Base-by-base conservation (phyloP, 768 basidiomycete genomes). In the Ramaria sp. region DNA sequence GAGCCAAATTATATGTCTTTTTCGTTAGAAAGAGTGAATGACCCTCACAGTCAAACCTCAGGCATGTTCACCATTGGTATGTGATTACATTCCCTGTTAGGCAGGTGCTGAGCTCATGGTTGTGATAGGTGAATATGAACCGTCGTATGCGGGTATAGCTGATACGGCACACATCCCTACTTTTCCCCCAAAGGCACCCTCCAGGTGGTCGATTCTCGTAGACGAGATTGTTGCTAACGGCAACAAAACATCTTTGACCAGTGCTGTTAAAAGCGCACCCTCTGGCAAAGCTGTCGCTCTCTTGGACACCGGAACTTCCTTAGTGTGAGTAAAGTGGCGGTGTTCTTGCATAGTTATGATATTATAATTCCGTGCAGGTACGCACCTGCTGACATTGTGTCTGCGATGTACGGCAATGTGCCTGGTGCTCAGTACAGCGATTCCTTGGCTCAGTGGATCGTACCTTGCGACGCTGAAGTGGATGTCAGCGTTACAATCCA, bases 1-100 rank as follows among this genome's bases (percentile, higher is more conserved):
- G 78, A 85, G 62, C 85, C 87, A 45, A 92, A 91, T 61, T 92
- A 80, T 65, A 83, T 92, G 59, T 79, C 87, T 0, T 84, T 92
- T 61, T 74, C 84, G 0, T 71, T 92, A 25, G 79, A 85, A 61
- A 71, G 87, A 51, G 76, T 72, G 42, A 70, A 73, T 9, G 74
- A 84, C 37, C 59, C 65, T n/a, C 64, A 63, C 8, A 75, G 76
- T 57, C 77, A 77, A 28, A 73, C 85, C 2, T 69, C 80, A 58
- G 88, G 90, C 1, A 79, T 70, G 30, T 83, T 92, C 64, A 72
- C 85, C 4, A 78, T 92, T 58, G 88, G 86, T 83, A 55, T 47
- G 73, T 63, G 5, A 16, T 50, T n/a, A 5, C 9, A 22, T 28
- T n/a, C 38, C 8, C 2, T 25, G 25, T 30, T 27, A 36, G 39